Conservation (phyloP, 2,329 filamentous ascomycete species). For the Hymenoscyphus fructigenus region DNA sequence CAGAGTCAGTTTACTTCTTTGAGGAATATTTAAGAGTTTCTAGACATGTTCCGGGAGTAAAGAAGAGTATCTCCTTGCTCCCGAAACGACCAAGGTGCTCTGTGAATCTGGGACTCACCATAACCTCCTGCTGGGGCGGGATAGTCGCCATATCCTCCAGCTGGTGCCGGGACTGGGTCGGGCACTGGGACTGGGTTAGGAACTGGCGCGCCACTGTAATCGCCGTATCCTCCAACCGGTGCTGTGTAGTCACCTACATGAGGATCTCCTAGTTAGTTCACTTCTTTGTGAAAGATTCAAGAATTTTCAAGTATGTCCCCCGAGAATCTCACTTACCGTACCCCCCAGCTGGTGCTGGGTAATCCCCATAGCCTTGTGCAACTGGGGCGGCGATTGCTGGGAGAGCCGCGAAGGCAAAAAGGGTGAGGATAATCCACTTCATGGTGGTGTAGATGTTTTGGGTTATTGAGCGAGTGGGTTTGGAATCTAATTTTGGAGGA, state of each 20-base stretch:
- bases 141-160: constrained; percentile 9
- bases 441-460: background rate
- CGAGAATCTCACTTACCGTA: background rate
- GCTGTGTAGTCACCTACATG: background rate
- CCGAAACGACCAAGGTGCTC: too few species aligned
- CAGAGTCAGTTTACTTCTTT: too few species aligned
- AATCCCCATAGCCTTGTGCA: constrained; percentile 5
- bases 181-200: background rate
- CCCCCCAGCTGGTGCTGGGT: background rate
- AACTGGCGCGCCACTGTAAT: too few species aligned
- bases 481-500: too few species aligned
- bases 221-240: background rate
- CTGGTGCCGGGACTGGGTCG: background rate
- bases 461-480: background rate
- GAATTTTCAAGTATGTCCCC: background rate
- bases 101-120: background rate
- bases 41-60: too few species aligned
- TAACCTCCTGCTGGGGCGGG: constrained; percentile 4
- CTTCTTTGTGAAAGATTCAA: too few species aligned
- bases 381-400: background rate
- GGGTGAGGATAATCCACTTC: constrained; percentile 3
- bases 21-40: too few species aligned
- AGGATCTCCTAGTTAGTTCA: too few species aligned
- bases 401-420: background rate
- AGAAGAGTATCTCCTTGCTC: too few species aligned